Evolutionary conservation across 208 protist species (phyloP).

Genomic region (Wallacemonas collosoma): DNA sequence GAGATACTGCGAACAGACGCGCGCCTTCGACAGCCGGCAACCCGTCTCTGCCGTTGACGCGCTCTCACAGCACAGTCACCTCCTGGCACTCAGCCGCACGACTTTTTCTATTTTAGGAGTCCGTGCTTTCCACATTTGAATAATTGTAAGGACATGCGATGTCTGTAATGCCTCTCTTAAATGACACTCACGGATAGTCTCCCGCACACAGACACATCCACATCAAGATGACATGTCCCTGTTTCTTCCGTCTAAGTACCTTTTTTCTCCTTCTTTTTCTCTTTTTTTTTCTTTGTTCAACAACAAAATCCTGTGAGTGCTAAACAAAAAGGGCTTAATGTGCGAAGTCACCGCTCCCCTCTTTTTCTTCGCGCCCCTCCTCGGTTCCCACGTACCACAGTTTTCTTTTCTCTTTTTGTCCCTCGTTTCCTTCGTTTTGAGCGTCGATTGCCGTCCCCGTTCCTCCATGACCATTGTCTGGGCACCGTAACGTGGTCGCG

Average conservation of each 20-base stretch:
- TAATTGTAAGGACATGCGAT: slow-evolving; percentile 13
- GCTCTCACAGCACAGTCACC: too few relatives aligned
- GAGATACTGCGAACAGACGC: too few relatives aligned
- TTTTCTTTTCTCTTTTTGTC: slow-evolving; percentile 5
- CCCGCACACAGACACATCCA: neutral
- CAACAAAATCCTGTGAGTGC: neutral
- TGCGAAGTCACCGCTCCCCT: neutral
- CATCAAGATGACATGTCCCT: neutral
- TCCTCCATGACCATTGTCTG: too few relatives aligned
- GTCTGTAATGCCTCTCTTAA: slow-evolving; percentile 12
- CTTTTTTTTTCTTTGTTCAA: neutral
- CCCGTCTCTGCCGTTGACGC: too few relatives aligned
- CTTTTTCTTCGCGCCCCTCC: neutral
- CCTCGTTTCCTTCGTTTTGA: neutral
- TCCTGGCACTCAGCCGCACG: neutral
- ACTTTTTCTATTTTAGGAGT: neutral
- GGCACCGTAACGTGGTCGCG: too few relatives aligned
- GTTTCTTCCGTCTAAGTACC: neutral
- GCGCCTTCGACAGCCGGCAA: too few relatives aligned
- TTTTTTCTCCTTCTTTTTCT: slow-evolving; percentile 3
- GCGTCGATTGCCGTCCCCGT: neutral
- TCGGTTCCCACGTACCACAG: neutral
- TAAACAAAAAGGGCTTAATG: neutral
- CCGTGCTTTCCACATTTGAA: neutral
- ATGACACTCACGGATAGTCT: slow-evolving; percentile 1